phyloP scores from a whole-genome alignment of 2,329 filamentous ascomycete species.

The Chaetomiaceae sp. region DNA sequence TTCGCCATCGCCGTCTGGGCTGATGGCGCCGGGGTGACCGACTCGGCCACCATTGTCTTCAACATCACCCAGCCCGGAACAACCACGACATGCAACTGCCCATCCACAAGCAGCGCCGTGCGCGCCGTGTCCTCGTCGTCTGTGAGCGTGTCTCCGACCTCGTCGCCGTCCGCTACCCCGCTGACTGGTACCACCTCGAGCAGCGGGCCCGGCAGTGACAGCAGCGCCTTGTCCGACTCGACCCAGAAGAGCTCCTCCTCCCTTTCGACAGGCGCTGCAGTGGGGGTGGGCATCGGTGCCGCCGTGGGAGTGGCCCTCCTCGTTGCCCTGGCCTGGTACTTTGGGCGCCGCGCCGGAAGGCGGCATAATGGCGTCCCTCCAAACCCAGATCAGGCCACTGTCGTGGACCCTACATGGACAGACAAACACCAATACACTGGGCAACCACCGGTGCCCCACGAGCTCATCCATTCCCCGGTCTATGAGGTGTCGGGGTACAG shows the following conservation, averaged over 20 bases:
- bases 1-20: conserved; percentile 8
- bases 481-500: no score
- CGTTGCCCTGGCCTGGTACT: not conserved
- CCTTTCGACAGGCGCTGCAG: not conserved
- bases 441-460: no score
- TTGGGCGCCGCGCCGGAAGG: not conserved
- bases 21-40: not conserved
- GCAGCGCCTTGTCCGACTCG: not conserved
- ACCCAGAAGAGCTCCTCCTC: not conserved
- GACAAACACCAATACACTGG: no score
- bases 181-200: not conserved
- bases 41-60: conserved; percentile 7
- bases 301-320: not conserved
- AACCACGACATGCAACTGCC: not conserved
- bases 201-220: not conserved
- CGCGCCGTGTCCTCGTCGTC: not conserved
- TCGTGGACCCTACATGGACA: no score
- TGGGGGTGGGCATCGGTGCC: not conserved
- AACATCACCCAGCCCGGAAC: not conserved
- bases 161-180: not conserved
- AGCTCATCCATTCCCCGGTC: no score
- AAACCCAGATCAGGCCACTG: no score
- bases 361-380: no score
- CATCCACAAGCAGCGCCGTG: no score
- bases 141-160: not conserved